Evolutionary conservation across 805 yeast genomes (phyloP), one percentile per base, ranked within the genome.

Genomic region (Sugiyamaella floridensis): DNA sequence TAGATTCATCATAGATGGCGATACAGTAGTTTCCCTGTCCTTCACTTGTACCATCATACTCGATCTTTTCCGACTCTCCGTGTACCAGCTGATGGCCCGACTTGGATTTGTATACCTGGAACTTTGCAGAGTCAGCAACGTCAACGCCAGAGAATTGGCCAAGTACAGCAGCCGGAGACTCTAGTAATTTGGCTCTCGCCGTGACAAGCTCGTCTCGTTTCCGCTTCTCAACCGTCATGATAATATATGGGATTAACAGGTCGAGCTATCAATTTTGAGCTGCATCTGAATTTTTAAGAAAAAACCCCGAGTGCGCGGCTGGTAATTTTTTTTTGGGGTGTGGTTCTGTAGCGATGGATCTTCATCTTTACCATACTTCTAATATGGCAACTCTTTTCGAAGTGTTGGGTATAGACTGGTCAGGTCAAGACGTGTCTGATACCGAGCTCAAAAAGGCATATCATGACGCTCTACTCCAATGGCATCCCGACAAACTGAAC

Each of bases 401-500:
- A 42, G 64, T 83, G 0, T 73, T 89, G n/a, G 83, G 78, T 4
- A 43, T 62, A n/a, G 18, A 52, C 0, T 69, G 85, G 1, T 61
- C 66, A 0, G 67, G 72, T 1, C 76, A 51, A 15, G 54, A 51
- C 18, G 47, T 57, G 8, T 34, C 54, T 5, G 47, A 40, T 78
- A 2, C 55, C 67, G 18, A 55, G 12, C 73, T 90, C 26, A 82
- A 80, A 57, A 63, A 65, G 8, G 90, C 95, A 0, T 92, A 90
- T 65, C 78, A 76, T 52, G 70, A 66, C 34, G 76, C 77, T 14
- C 73, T 92, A 6, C 71, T 92, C 1, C 62, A 66, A 2, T 66
- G 78, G 1, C 98, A 92, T 66, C 98, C 98, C 1, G 98, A 92
- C 65, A 90, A 89, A 60, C 48, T 43, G n/a, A 37, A 43, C 12